Base-by-base conservation (phyloP, 495 filamentous ascomycete genomes). In the Penicillium canariense region DNA sequence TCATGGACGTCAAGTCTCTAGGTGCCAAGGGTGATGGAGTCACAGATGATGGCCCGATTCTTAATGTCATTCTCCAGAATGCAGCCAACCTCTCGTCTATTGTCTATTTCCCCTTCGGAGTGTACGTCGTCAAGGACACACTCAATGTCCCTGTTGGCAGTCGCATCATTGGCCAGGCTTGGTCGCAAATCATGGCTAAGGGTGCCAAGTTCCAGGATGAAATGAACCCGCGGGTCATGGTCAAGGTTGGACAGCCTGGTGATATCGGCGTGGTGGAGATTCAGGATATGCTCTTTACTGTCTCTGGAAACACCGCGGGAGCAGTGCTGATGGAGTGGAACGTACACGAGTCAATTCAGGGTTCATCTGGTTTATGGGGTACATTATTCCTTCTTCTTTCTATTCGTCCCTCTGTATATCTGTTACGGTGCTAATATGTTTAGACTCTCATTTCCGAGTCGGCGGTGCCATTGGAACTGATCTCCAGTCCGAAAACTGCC, bases 281-380 rank as follows among this genome's bases (percentile, higher is more conserved):
- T 60, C 84, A 82, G 0, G 89, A 92, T 50, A 73, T 96, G 54
- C 75, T 96, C 42, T 90, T 96, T 63, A 70, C 62, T 0, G 55
- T 91, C 83, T 39, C 75, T 80, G 59, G 91, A 82, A 71, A 87
- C 0, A 84, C 87, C 52, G 88, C 91, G 17, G 91, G 91, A 36
- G 89, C 89, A 20, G 83, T 94, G 54, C 69, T 96, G 27, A 77
- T 95, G 62, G 79, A 96, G 65, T 96, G 89, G 89, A 96, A 96
- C 68, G 63, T 95, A 3, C 81, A 76, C 10, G 75, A 81, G 20
- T 68, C 74, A 0, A 63, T 67, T 3, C 82, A 86, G 47, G 90
- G 88, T 36, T 81, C 84, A 0, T 77, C 80, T 14, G 90, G 80
- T 9, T 76, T 95, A 64, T 96, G 89, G 89, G 39, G 39, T 42